Conservation (phyloP, 306 rosid species). For the Arachis stenosperma region DNA sequence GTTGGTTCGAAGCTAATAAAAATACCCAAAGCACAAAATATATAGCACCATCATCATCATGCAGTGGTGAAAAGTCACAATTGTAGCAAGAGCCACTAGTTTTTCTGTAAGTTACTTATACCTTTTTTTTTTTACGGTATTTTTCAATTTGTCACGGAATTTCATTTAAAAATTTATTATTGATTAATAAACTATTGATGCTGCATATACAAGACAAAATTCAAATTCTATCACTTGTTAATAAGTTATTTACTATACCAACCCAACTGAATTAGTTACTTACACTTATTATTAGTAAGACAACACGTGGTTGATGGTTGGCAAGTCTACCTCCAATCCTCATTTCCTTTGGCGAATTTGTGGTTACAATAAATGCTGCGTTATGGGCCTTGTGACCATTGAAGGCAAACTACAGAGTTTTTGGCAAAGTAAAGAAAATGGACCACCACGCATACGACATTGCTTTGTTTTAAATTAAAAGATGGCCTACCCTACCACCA, state of each 20-base stretch:
- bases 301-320: conserved; percentile 25
- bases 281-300: no score
- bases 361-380: conserved; percentile 25
- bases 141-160: no score
- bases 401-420: neutral
- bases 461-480: conserved; percentile 36
- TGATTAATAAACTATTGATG: no score
- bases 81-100: conserved; percentile 27
- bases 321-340: conserved; percentile 1
- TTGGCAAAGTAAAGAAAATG: conserved; percentile 13
- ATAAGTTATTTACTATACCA: no score
- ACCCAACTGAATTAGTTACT: no score
- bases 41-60: neutral
- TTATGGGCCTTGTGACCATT: conserved; percentile 26
- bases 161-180: no score
- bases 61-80: neutral
- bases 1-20: conserved; percentile 28
- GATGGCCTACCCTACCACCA: conserved; percentile 33
- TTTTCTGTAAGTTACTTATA: neutral
- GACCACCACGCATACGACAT: conserved; percentile 39
- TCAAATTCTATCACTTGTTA: no score
- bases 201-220: no score
- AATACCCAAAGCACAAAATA: neutral
- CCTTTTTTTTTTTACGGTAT: no score
- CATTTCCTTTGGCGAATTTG: neutral